phyloP scores from a whole-genome alignment of 768 basidiomycete genomes.

The Leccinum rimulosum region DNA sequence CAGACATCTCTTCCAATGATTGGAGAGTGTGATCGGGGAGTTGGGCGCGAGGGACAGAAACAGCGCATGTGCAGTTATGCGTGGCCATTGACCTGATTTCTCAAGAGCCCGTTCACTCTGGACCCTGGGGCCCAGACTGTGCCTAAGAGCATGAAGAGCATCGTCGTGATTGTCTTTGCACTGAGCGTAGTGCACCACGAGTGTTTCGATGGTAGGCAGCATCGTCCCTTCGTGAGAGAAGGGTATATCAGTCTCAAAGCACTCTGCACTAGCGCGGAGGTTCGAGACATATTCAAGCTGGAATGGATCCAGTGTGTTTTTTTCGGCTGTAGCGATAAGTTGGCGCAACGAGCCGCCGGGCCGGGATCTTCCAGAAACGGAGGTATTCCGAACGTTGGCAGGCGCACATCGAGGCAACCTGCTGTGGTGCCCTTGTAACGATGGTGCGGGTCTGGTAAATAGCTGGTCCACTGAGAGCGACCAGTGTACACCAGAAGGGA shows the following conservation, averaged over 20 bases:
- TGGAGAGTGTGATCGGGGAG: slow-evolving; percentile 12
- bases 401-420: not conserved
- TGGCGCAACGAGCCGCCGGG: not conserved
- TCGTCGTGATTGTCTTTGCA: slow-evolving; percentile 2
- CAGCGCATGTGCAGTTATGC: slow-evolving; percentile 30
- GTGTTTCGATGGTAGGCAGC: not conserved
- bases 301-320: slow-evolving; percentile 2
- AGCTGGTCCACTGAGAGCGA: not conserved
- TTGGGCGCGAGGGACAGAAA: slow-evolving; percentile 31
- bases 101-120: slow-evolving; percentile 13
- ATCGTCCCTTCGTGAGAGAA: not conserved
- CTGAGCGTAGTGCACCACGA: slow-evolving; percentile 11
- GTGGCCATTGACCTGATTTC: slow-evolving; percentile 38
- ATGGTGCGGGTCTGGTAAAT: not conserved
- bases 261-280: slow-evolving; percentile 15
- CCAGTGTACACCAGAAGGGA: not conserved
- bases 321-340: slow-evolving; percentile 2
- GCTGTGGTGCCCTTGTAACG: not conserved
- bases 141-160: not conserved
- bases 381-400: not conserved
- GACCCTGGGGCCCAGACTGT: slow-evolving; percentile 13
- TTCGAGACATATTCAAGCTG: slow-evolving; percentile 13
- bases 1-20: slow-evolving; percentile 33
- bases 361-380: not conserved
- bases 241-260: slow-evolving; percentile 7